Percentiles rank a stretch among this genome's conserved stretches.
Conservation (phyloP, 805 yeast genomes). For the Saccharomycopsis javanensis region DNA sequence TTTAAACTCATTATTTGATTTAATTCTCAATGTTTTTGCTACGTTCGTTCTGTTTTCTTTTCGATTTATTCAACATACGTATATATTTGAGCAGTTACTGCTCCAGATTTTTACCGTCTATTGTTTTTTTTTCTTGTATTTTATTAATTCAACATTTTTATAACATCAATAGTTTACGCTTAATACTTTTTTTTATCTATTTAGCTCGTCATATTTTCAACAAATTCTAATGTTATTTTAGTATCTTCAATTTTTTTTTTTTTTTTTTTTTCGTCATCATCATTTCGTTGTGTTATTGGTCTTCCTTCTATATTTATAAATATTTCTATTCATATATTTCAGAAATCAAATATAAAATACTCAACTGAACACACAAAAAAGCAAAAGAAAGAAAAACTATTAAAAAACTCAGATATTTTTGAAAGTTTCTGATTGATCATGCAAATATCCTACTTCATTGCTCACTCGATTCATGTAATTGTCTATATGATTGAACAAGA, state of each 20-base stretch:
- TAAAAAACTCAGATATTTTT: neutral
- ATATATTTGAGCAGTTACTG: too few relatives aligned
- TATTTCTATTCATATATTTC: neutral
- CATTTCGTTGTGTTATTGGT: neutral
- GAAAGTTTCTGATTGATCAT: neutral
- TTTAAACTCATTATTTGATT: neutral
- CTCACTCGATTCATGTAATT: conserved; percentile 15
- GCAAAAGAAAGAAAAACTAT: neutral
- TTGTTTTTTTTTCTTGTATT: neutral
- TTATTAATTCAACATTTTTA: too few relatives aligned
- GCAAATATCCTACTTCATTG: conserved; percentile 2
- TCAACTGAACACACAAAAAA: neutral
- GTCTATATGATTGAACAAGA: conserved; percentile 24
- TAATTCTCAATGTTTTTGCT: neutral
- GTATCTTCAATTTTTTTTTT: too few relatives aligned
- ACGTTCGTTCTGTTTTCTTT: neutral
- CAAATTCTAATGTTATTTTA: too few relatives aligned
- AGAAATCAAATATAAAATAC: neutral
- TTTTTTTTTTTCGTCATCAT: too few relatives aligned
- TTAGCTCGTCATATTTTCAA: neutral
- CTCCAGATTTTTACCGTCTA: neutral
- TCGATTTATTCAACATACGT: neutral
- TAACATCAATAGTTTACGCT: neutral
- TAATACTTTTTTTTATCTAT: neutral
- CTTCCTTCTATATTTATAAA: neutral